Percentiles rank a stretch among this genome's conserved stretches.
phyloP scores from a whole-genome alignment of 2,329 filamentous ascomycete genomes.

The Tolypocladium nubicola region DNA sequence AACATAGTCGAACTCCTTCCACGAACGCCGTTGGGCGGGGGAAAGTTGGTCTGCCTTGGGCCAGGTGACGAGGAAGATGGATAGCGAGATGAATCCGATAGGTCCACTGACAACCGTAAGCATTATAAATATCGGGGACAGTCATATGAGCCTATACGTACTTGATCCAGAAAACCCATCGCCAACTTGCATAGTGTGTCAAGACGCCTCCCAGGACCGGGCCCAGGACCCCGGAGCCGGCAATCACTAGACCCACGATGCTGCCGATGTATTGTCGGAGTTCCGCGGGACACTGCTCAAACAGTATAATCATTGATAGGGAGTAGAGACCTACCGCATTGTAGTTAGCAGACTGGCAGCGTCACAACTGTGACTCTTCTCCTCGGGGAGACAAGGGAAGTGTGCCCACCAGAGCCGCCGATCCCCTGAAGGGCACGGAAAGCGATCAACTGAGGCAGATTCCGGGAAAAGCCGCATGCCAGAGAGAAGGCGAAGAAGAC shows the following conservation, averaged over 20 bases:
- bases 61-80: constrained; percentile 39
- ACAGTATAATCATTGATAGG: constrained; percentile 43
- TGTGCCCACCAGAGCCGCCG: constrained; percentile 34
- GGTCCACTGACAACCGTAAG: constrained; percentile 31
- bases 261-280: constrained; percentile 32
- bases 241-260: constrained; percentile 37
- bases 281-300: constrained; percentile 34
- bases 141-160: constrained; percentile 9
- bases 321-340: constrained; percentile 34
- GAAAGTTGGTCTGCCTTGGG: constrained; percentile 31
- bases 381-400: background rate
- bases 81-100: constrained; percentile 33
- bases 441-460: constrained; percentile 32
- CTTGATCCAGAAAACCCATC: constrained; percentile 52
- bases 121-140: background rate
- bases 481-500: constrained; percentile 48
- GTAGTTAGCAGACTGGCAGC: background rate
- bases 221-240: constrained; percentile 37
- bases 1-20: constrained; percentile 40
- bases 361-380: background rate
- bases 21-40: constrained; percentile 25
- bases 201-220: constrained; percentile 41
- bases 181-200: constrained; percentile 38
- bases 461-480: constrained; percentile 32
- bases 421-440: constrained; percentile 40